Percentiles rank a stretch among this genome's conserved stretches.
These are phyloP conservation scores for Davidsoniella neocaledoniae DNA, from an alignment of 2,329 filamentous ascomycete genomes.

Conservation along the genomic window DNA sequence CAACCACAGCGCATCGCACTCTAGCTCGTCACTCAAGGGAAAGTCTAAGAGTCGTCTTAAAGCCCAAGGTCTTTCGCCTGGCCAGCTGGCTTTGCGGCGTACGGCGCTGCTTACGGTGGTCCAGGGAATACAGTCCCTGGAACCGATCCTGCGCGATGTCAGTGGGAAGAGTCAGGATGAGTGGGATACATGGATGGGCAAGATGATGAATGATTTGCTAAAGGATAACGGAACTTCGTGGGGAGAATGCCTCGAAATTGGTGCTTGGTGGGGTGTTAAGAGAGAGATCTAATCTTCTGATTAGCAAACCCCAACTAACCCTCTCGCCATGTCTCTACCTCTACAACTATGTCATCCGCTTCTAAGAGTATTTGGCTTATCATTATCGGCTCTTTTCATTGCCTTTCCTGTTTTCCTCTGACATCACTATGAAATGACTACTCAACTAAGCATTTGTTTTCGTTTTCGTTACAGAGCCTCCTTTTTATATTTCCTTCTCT, in stretches of 20 bases:
- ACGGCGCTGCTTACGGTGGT: constrained; percentile 71
- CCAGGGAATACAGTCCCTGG: constrained; percentile 70
- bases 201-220: constrained; percentile 72
- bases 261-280: constrained; percentile 84
- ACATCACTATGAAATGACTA: too few relatives aligned
- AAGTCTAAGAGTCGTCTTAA: constrained; percentile 21
- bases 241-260: constrained; percentile 73
- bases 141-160: constrained; percentile 63
- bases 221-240: constrained; percentile 61
- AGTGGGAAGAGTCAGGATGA: constrained; percentile 81
- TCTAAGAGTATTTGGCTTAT: too few relatives aligned
- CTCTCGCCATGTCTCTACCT: too few relatives aligned
- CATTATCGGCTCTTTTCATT: too few relatives aligned
- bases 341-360: too few relatives aligned
- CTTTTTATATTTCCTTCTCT: not conserved
- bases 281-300: constrained; percentile 6
- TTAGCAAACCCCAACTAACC: too few relatives aligned
- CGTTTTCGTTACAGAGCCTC: not conserved
- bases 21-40: constrained; percentile 39
- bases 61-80: constrained; percentile 34
- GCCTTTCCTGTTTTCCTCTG: too few relatives aligned
- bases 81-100: constrained; percentile 56
- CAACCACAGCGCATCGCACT: constrained; percentile 26
- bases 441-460: not conserved
- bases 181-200: constrained; percentile 79